A percentile compares a stretch with the other conserved stretches of the same genome.
Conservation (phyloP, 2,329 filamentous ascomycete species). For the Leptographium wingfieldii region DNA sequence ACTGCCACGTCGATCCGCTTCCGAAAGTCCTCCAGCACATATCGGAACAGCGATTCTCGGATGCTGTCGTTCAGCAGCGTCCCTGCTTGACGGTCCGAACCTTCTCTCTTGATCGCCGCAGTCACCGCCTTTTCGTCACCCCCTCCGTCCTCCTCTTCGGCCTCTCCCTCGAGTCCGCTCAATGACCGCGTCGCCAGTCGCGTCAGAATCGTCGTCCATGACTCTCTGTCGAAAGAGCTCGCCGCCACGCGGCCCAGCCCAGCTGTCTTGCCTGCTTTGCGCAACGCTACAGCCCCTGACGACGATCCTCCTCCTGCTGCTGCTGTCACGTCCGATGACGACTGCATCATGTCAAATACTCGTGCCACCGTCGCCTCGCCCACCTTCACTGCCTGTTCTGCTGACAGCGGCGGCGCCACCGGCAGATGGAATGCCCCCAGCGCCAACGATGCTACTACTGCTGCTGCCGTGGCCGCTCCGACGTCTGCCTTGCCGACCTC, state of each 20-base stretch:
- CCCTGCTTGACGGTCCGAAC: background rate
- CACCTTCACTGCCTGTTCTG: conserved; percentile 58
- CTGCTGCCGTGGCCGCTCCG: conserved; percentile 16
- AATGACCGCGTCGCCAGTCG: conserved; percentile 72
- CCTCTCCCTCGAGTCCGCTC: conserved; percentile 48
- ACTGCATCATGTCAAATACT: conserved; percentile 66
- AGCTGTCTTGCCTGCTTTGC: conserved; percentile 25
- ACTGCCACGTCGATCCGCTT: conserved; percentile 81
- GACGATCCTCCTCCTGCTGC: conserved; percentile 24
- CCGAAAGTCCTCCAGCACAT: conserved; percentile 85
- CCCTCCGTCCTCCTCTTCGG: conserved; percentile 57
- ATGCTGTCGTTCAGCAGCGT: conserved; percentile 53
- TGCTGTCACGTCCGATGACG: conserved; percentile 52
- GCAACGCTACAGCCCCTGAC: background rate
- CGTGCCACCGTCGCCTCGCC: conserved; percentile 63
- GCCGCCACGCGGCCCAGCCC: conserved; percentile 79
- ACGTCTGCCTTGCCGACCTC: conserved; percentile 17
- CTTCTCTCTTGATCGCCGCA: background rate
- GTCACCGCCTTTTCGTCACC: conserved; percentile 45
- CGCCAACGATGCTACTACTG: conserved; percentile 42
- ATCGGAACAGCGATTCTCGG: conserved; percentile 68
- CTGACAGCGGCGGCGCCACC: conserved; percentile 58
- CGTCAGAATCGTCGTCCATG: conserved; percentile 81
- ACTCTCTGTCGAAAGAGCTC: conserved; percentile 71
- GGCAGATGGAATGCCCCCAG: conserved; percentile 71